Base-by-base conservation (phyloP, 345 rosid species). In the Melaleuca quinquenervia region DNA sequence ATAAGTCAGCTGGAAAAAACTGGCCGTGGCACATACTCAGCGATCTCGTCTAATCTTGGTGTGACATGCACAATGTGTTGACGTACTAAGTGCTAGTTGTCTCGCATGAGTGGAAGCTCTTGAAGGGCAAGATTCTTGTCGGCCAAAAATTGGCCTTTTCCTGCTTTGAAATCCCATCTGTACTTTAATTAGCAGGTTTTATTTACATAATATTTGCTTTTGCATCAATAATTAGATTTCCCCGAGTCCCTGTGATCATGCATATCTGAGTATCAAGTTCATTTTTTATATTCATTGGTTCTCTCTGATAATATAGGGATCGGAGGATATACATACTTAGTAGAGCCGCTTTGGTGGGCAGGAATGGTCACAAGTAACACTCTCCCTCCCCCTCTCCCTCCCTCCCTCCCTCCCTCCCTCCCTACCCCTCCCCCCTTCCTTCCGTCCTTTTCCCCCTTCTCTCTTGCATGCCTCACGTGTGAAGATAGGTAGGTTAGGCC, bases 281-380 rank as follows among this genome's bases (percentile, higher is more conserved):
- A 78, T 64, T 62, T 52, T 55, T 87, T 48, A 84, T 84, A 14
- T 84, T n/a, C 51, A 82, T 84, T 48, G 22, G 14, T 83, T 85
- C 86, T 86, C 78, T 5, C 1, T 84, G 52, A 85, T 83, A 84
- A 87, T 90, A 78, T 85, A 95, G 99, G 98, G 36, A 90, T 92
- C 83, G 98, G 99, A 64, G 98, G 99, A 87, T 95, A 96, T 86
- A 92, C 98, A 13, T 96, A 96, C 90, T 92, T 95, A 90, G 64
- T 94, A 27, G 98, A 95, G 93, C 99, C 99, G 9, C 95, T 96
- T 52, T 96, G 99, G 99, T 96, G 99, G 99, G 95, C 89, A 1
- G 99, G 99, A 88, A 93, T 96, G 95, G 88, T 94, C 41, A 93
- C 96, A 78, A 96, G 98, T 95, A 88, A 91, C 95, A 93, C 8